Evolutionary conservation across 2,329 filamentous ascomycete species (phyloP).

Genomic region (Hypoxylon sp.): DNA sequence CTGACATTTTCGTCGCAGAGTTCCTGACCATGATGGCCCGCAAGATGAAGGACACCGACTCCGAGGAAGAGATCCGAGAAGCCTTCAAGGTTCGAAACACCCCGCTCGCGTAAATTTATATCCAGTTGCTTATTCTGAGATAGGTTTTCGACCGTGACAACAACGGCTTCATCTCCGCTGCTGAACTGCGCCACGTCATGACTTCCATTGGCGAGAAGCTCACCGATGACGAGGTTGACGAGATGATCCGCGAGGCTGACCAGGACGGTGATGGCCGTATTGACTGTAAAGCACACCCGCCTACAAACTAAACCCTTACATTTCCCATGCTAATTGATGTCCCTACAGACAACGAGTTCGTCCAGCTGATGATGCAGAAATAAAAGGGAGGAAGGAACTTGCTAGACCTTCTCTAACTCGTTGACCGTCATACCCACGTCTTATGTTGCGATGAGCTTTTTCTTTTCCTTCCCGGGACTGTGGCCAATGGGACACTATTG

Average conservation of each 20-base stretch:
- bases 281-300: conserved; percentile 74
- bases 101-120: conserved; percentile 15
- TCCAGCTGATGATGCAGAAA: conserved; percentile 97
- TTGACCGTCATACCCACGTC: conserved; percentile 50
- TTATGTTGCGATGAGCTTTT: conserved; percentile 49
- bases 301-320: not conserved
- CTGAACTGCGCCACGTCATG: conserved; percentile 91
- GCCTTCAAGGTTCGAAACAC: conserved; percentile 79
- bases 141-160: conserved; percentile 89
- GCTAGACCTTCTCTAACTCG: conserved; percentile 43
- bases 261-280: conserved; percentile 91
- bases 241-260: conserved; percentile 94
- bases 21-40: conserved; percentile 95
- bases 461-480: conserved; percentile 41
- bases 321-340: conserved; percentile 47
- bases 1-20: conserved; percentile 67
- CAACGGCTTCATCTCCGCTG: conserved; percentile 92
- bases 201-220: conserved; percentile 93
- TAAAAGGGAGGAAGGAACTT: conserved; percentile 62
- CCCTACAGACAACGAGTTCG: conserved; percentile 87
- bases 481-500: conserved; percentile 36
- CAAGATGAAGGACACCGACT: conserved; percentile 95
- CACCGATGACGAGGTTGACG: conserved; percentile 90
- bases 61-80: conserved; percentile 90
- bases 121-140: conserved; percentile 39